Conservation (phyloP, 352 stramenopile species). For the Phytophthora multivora region DNA sequence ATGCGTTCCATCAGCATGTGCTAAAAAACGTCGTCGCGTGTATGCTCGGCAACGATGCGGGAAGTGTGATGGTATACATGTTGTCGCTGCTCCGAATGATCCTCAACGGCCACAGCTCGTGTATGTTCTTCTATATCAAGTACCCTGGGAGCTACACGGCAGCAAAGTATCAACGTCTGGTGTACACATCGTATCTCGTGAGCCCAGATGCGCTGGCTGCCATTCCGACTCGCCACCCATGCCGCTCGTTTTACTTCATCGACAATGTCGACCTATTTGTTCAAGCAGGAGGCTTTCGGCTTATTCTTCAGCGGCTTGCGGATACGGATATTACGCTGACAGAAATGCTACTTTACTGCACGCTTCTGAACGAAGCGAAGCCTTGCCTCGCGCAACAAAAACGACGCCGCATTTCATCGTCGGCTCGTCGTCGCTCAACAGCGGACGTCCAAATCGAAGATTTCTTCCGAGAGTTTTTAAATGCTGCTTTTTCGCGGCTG, state of each 20-base stretch:
- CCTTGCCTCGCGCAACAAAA: slow-evolving; percentile 72
- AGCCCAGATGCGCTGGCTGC: slow-evolving; percentile 56
- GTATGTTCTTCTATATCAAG: slow-evolving; percentile 88
- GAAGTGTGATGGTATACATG: slow-evolving; percentile 43
- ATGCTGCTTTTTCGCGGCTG: slow-evolving; percentile 70
- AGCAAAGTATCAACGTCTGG: slow-evolving; percentile 63
- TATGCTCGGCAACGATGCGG: slow-evolving; percentile 54
- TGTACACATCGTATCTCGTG: slow-evolving; percentile 80
- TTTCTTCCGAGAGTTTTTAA: slow-evolving; percentile 83
- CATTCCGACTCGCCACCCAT: slow-evolving; percentile 71
- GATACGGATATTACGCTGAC: slow-evolving; percentile 45
- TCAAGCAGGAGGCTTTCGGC: slow-evolving; percentile 76
- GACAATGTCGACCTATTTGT: slow-evolving; percentile 87
- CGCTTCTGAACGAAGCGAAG: slow-evolving; percentile 74
- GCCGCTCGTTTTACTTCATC: slow-evolving; percentile 81
- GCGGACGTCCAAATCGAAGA: slow-evolving; percentile 61
- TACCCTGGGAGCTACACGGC: slow-evolving; percentile 68
- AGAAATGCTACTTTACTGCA: slow-evolving; percentile 74
- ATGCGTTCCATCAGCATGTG: slow-evolving; percentile 79
- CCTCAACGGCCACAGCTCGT: slow-evolving; percentile 75
- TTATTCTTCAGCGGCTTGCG: slow-evolving; percentile 72
- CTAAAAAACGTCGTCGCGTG: slow-evolving; percentile 78
- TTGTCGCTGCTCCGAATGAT: slow-evolving; percentile 79
- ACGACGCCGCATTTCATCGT: slow-evolving; percentile 50
- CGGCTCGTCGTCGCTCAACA: slow-evolving; percentile 36